Percentiles rank a stretch among this genome's conserved stretches.
Evolutionary conservation across 371 early-diverging fungal species (phyloP).

Genomic region (Rhizopus stolonifer): DNA sequence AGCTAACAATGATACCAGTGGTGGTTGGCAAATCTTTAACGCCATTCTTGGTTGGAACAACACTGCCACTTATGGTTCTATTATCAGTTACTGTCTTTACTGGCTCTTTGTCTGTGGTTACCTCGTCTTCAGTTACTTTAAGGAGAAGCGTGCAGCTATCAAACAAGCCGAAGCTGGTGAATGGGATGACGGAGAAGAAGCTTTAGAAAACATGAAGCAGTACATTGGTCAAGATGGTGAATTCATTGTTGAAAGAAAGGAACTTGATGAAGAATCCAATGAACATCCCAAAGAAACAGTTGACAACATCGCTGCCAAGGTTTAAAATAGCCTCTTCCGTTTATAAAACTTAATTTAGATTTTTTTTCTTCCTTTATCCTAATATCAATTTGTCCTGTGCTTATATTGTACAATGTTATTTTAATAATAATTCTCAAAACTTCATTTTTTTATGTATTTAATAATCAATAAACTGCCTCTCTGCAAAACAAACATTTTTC

Average conservation of each 20-base stretch:
- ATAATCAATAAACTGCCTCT: slow-evolving; percentile 1
- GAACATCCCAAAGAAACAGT: slow-evolving; percentile 2
- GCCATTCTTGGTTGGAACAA: slow-evolving; percentile 79
- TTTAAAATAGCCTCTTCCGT: neutral
- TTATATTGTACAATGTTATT: slow-evolving; percentile 2
- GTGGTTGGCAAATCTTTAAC: slow-evolving; percentile 64
- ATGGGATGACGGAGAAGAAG: slow-evolving; percentile 31
- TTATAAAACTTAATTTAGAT: neutral
- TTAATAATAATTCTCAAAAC: neutral
- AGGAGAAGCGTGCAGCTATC: slow-evolving; percentile 33
- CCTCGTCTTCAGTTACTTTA: slow-evolving; percentile 49
- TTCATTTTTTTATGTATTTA: neutral
- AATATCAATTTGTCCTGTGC: neutral
- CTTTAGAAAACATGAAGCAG: slow-evolving; percentile 27
- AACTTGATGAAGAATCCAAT: slow-evolving; percentile 7
- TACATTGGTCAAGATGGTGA: slow-evolving; percentile 28
- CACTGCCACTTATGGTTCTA: slow-evolving; percentile 67
- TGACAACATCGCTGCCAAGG: neutral
- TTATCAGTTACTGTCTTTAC: slow-evolving; percentile 73
- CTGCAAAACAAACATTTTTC: neutral
- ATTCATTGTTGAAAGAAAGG: slow-evolving; percentile 7
- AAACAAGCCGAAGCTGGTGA: slow-evolving; percentile 33
- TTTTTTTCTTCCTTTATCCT: slow-evolving; percentile 1
- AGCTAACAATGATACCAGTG: slow-evolving; percentile 16
- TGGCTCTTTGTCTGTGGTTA: slow-evolving; percentile 61